phyloP scores from a whole-genome alignment of 1,139 yeast genomes.

The Pichia kudriavzevii region DNA sequence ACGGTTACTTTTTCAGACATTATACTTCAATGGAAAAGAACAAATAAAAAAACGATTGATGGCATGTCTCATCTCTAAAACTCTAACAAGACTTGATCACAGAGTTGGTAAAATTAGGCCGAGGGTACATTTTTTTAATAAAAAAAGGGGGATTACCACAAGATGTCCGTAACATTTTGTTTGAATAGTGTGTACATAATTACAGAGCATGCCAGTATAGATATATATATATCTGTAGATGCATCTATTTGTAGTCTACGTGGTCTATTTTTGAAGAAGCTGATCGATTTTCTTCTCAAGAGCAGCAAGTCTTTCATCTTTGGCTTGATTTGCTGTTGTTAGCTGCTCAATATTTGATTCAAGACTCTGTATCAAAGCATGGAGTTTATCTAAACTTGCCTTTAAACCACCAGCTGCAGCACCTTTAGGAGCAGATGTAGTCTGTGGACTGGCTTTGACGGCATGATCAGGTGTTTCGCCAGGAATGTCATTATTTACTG shows the following conservation, averaged over 20 bases:
- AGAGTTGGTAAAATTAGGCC: too few species aligned
- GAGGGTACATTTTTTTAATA: too few species aligned
- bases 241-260: too few species aligned
- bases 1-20: conserved; percentile 18
- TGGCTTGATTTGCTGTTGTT: conserved; percentile 47
- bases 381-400: conserved; percentile 60
- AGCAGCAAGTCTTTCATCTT: conserved; percentile 48
- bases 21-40: background rate
- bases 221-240: too few species aligned
- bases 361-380: conserved; percentile 46
- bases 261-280: too few species aligned
- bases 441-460: conserved; percentile 29
- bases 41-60: background rate
- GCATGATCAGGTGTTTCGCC: conserved; percentile 13
- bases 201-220: too few species aligned
- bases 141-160: too few species aligned
- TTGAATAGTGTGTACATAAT: too few species aligned
- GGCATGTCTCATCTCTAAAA: too few species aligned
- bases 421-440: conserved; percentile 25
- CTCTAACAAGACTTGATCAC: too few species aligned
- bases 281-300: conserved; percentile 39
- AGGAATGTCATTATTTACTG: conserved; percentile 1
- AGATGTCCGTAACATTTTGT: too few species aligned
- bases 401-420: conserved; percentile 40
- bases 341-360: conserved; percentile 49